These are phyloP conservation scores for Populus simonii DNA, from an alignment of 345 rosid species.

Conservation along the genomic window DNA sequence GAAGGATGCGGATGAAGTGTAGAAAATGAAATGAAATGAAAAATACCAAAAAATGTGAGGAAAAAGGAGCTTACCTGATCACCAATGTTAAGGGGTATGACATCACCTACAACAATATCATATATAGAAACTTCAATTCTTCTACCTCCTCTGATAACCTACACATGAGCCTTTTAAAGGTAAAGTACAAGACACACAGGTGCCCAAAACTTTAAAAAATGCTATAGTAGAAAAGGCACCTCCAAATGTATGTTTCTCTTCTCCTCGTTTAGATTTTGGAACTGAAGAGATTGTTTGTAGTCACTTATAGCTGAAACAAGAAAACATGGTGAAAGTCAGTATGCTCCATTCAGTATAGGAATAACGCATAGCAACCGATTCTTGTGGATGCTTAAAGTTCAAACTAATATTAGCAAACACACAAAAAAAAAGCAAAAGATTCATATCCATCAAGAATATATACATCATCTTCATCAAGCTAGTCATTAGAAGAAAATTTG, in stretches of 20 bases:
- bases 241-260: constrained; percentile 91
- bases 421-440: not conserved
- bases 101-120: constrained; percentile 91
- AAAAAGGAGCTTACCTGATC: constrained; percentile 59
- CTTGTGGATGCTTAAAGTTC: not conserved
- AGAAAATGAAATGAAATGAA: not conserved
- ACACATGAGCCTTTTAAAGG: not conserved
- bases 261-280: constrained; percentile 92
- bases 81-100: constrained; percentile 88
- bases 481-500: not conserved
- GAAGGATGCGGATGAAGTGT: not conserved
- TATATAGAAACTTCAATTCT: constrained; percentile 78
- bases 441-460: not conserved
- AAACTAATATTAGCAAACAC: not conserved
- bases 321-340: constrained; percentile 10
- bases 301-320: constrained; percentile 75
- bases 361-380: not conserved
- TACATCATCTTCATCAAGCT: not conserved
- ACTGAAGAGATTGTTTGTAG: constrained; percentile 96
- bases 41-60: not conserved
- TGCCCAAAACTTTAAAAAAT: not conserved
- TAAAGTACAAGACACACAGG: not conserved
- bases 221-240: constrained; percentile 35
- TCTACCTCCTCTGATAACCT: constrained; percentile 95
- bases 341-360: not conserved